Conservation (phyloP, 441 rosid genomes). For the Mallotus japonicus region DNA sequence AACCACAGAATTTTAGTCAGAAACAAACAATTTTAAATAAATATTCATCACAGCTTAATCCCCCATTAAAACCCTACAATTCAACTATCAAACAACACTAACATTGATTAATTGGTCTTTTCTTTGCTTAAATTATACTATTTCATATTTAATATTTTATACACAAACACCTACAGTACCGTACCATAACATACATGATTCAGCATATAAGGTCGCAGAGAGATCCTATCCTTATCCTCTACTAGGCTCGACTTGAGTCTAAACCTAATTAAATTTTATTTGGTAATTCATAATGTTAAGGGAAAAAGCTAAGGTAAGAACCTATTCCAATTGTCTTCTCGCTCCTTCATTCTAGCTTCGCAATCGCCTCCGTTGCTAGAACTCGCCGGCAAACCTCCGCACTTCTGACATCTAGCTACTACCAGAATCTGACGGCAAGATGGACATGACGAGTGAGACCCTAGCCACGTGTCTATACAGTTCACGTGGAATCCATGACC, state of each 20-base stretch:
- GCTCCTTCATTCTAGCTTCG: constrained; percentile 42
- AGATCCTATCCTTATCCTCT: too few relatives aligned
- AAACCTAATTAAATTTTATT: background rate
- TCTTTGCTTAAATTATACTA: background rate
- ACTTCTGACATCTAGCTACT: constrained; percentile 65
- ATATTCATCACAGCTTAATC: too few relatives aligned
- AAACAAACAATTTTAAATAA: background rate
- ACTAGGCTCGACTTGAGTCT: too few relatives aligned
- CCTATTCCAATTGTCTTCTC: constrained; percentile 49
- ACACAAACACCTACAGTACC: too few relatives aligned
- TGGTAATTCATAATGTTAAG: too few relatives aligned
- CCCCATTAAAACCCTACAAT: too few relatives aligned
- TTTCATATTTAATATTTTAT: background rate
- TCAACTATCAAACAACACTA: too few relatives aligned
- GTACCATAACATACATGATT: too few relatives aligned
- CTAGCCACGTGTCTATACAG: constrained; percentile 92
- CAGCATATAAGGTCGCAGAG: too few relatives aligned
- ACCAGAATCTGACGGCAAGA: constrained; percentile 87
- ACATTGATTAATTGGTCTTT: background rate
- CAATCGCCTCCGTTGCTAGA: constrained; percentile 27
- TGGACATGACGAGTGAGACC: constrained; percentile 93
- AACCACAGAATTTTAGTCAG: background rate
- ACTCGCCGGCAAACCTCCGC: constrained; percentile 62
- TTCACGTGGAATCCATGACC: constrained; percentile 85
- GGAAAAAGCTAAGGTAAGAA: constrained; percentile 44